These are phyloP conservation scores for Melanomma pulvis-pyrius DNA, from an alignment of 495 filamentous ascomycete genomes.

Conservation along the genomic window DNA sequence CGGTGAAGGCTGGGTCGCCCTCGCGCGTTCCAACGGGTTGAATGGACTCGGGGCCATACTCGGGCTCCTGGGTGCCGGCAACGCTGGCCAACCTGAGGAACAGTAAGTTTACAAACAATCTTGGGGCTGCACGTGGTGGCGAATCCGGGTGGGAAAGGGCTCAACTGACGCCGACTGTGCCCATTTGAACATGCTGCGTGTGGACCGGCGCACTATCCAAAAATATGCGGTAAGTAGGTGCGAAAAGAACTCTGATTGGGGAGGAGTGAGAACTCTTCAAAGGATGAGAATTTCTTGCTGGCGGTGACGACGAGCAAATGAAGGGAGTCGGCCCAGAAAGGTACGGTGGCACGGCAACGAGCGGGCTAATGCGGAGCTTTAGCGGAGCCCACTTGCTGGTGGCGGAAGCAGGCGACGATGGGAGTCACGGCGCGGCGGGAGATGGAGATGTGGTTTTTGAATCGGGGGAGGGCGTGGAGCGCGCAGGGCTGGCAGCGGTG, in stretches of 20 bases:
- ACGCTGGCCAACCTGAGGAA: conserved; percentile 78
- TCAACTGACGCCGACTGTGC: conserved; percentile 21
- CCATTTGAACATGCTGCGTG: conserved; percentile 25
- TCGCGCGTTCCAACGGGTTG: conserved; percentile 81
- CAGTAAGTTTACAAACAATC: conserved; percentile 24
- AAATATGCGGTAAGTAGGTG: conserved; percentile 14
- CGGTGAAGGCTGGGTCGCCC: conserved; percentile 76
- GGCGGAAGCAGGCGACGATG: neutral
- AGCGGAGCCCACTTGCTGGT: neutral
- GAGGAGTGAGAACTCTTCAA: conserved; percentile 15
- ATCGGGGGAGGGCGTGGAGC: neutral
- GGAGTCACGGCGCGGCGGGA: neutral
- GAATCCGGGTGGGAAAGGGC: neutral
- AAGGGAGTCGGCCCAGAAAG: neutral
- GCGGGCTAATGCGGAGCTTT: neutral
- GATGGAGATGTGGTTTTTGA: neutral
- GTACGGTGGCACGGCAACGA: neutral
- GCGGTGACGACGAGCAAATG: conserved; percentile 8
- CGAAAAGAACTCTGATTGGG: conserved; percentile 11
- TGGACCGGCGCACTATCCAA: conserved; percentile 26
- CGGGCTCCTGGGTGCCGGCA: conserved; percentile 92
- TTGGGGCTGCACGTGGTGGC: neutral
- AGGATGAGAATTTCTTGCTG: conserved; percentile 21
- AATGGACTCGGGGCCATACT: conserved; percentile 90
- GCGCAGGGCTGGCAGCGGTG: neutral